Conservation (phyloP, 768 basidiomycete species). For the Mycena rebaudengoi region DNA sequence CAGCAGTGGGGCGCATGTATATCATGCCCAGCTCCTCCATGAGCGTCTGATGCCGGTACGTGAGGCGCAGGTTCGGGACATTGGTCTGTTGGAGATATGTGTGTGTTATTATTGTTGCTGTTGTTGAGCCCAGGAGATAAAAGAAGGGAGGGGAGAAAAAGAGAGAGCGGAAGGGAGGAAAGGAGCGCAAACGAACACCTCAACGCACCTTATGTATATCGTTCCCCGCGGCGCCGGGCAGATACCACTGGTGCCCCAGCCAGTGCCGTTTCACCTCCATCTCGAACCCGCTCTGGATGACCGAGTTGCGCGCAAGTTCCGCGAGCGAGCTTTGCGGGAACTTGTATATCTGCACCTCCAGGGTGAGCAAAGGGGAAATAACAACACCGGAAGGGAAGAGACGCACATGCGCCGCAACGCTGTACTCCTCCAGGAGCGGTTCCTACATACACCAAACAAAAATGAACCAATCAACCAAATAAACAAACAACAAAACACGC, state of each 20-base stretch:
- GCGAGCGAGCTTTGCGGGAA: constrained; percentile 93
- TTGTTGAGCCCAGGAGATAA: not conserved
- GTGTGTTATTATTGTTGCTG: constrained; percentile 1
- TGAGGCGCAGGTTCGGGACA: constrained; percentile 89
- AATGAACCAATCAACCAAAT: not conserved
- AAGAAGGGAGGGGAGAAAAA: not conserved
- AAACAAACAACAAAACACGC: not conserved
- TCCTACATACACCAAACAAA: constrained; percentile 58
- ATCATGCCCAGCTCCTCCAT: constrained; percentile 86
- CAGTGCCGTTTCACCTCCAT: constrained; percentile 98
- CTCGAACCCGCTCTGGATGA: constrained; percentile 96
- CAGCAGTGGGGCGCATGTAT: too few species aligned
- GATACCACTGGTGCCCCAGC: constrained; percentile 93
- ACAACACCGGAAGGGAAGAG: not conserved
- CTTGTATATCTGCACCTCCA: constrained; percentile 84
- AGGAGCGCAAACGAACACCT: too few species aligned
- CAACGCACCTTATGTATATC: constrained; percentile 93
- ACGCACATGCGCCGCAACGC: constrained; percentile 93
- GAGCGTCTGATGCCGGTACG: constrained; percentile 91
- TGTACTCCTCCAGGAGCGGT: constrained; percentile 95
- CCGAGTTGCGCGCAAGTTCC: constrained; percentile 98
- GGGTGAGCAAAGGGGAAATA: not conserved
- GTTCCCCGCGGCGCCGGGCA: constrained; percentile 92
- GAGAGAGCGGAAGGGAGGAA: not conserved
- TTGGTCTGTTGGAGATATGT: constrained; percentile 73